Percentiles rank a stretch among this genome's conserved stretches.
Evolutionary conservation across 352 stramenopile species (phyloP).

Genomic region (Pythium brachiatum): DNA sequence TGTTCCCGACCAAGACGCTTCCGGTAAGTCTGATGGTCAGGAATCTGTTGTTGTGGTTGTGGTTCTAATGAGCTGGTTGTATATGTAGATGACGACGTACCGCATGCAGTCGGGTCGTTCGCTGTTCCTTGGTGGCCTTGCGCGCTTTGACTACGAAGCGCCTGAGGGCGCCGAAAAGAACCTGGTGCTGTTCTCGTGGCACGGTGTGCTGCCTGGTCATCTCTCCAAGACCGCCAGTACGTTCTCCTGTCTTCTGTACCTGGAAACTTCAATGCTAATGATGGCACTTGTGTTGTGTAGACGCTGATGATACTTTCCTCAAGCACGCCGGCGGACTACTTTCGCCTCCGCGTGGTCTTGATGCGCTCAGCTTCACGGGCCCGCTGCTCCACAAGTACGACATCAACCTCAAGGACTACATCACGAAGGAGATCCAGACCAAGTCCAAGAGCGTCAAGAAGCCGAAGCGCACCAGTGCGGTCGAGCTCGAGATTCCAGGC

Average conservation of each 20-base stretch:
- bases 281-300: conserved; percentile 22
- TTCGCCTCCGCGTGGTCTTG: conserved; percentile 69
- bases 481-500: conserved; percentile 74
- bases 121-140: conserved; percentile 75
- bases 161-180: conserved; percentile 44
- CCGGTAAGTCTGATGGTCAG: conserved; percentile 33
- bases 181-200: conserved; percentile 73
- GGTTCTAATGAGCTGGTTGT: not conserved
- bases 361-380: conserved; percentile 75
- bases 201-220: conserved; percentile 81
- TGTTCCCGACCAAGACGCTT: conserved; percentile 75
- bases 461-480: conserved; percentile 73
- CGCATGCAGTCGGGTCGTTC: conserved; percentile 62
- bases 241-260: conserved; percentile 17
- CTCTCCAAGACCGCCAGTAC: conserved; percentile 78
- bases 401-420: conserved; percentile 66
- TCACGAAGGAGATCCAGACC: conserved; percentile 51
- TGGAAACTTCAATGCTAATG: conserved; percentile 1
- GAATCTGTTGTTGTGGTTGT: not conserved
- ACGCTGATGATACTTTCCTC: conserved; percentile 71
- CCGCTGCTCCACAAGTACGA: conserved; percentile 53
- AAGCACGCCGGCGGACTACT: conserved; percentile 78
- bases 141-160: conserved; percentile 74
- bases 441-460: conserved; percentile 78
- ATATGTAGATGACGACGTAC: conserved; percentile 58